Evolutionary conservation across 805 yeast species (phyloP).

Genomic region (Starmerella tilneyi): DNA sequence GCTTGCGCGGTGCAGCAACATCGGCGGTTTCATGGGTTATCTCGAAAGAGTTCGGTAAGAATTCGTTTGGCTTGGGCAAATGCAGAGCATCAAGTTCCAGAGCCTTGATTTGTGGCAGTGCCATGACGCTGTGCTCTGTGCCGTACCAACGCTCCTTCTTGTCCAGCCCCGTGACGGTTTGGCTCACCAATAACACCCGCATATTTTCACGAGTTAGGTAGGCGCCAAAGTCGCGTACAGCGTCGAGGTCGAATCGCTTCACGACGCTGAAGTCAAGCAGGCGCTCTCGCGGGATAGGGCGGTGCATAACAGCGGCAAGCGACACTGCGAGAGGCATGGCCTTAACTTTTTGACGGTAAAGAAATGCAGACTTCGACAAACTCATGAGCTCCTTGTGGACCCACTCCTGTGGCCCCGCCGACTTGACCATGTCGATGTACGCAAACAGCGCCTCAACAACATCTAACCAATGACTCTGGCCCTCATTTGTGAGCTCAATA

Average conservation of each 20-base stretch:
- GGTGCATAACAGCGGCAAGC: slow-evolving; percentile 53
- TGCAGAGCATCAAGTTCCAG: slow-evolving; percentile 34
- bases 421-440: slow-evolving; percentile 53
- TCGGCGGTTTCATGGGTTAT: slow-evolving; percentile 37
- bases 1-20: slow-evolving; percentile 33
- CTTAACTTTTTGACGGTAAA: slow-evolving; percentile 65
- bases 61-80: slow-evolving; percentile 66
- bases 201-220: slow-evolving; percentile 51
- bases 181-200: slow-evolving; percentile 46
- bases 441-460: slow-evolving; percentile 55
- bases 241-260: slow-evolving; percentile 47
- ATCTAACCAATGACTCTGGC: slow-evolving; percentile 48
- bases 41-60: slow-evolving; percentile 68
- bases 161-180: slow-evolving; percentile 41
- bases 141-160: slow-evolving; percentile 79
- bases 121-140: slow-evolving; percentile 53
- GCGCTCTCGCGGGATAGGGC: slow-evolving; percentile 52
- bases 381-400: slow-evolving; percentile 65
- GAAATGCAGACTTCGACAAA: slow-evolving; percentile 59
- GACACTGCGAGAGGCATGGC: slow-evolving; percentile 65
- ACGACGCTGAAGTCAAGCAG: slow-evolving; percentile 49
- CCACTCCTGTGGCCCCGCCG: slow-evolving; percentile 63
- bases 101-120: slow-evolving; percentile 28
- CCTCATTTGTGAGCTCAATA: slow-evolving; percentile 65
- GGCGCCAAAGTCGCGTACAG: slow-evolving; percentile 41